These are phyloP conservation scores for Dovyalis caffra DNA, from an alignment of 345 rosid species.

Conservation along the genomic window DNA sequence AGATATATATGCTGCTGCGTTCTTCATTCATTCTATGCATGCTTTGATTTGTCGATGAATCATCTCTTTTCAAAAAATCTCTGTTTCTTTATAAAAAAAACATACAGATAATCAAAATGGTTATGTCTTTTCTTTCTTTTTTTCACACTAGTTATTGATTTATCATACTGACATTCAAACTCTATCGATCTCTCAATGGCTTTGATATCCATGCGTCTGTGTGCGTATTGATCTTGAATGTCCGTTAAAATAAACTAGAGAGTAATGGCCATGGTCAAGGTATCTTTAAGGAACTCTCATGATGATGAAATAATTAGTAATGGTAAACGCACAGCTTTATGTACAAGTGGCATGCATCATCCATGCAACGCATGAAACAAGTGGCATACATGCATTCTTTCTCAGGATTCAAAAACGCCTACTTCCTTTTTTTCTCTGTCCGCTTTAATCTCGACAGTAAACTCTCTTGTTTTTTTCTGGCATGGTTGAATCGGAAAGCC, in stretches of 20 bases:
- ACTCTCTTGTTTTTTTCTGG: neutral
- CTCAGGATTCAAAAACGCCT: slow-evolving; percentile 3
- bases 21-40: neutral
- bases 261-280: neutral
- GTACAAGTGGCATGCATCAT: slow-evolving; percentile 36
- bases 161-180: neutral
- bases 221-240: neutral
- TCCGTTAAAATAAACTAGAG: neutral
- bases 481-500: neutral
- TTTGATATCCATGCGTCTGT: neutral
- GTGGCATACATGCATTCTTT: slow-evolving; percentile 52
- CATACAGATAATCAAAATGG: too few relatives aligned
- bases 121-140: neutral
- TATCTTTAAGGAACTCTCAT: neutral
- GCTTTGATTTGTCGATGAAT: too few relatives aligned
- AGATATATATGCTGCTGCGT: neutral
- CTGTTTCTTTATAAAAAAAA: too few relatives aligned
- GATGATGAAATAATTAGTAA: slow-evolving; percentile 5
- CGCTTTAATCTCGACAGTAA: neutral
- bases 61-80: too few relatives aligned
- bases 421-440: slow-evolving; percentile 10
- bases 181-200: neutral
- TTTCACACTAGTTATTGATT: neutral
- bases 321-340: neutral
- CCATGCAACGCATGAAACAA: slow-evolving; percentile 31